phyloP scores from a whole-genome alignment of 1,284 basidiomycete species.

The Heterobasidion occidentale region DNA sequence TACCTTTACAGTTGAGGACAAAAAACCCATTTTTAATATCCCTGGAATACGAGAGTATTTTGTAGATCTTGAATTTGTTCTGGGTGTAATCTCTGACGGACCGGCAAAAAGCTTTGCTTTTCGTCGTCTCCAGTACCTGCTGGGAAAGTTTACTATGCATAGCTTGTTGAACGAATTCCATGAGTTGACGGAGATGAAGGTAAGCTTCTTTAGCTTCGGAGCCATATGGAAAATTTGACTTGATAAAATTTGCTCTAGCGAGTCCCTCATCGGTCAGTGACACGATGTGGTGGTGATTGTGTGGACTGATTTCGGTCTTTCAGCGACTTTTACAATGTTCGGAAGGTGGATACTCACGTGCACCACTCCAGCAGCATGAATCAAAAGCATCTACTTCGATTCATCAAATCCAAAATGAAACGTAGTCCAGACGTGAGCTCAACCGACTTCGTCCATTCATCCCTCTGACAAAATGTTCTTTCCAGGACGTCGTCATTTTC shows the following conservation, averaged over 20 bases:
- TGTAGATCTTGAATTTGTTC: conserved; percentile 88
- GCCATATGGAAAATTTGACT: background rate
- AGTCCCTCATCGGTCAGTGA: conserved; percentile 61
- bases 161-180: conserved; percentile 90
- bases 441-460: background rate
- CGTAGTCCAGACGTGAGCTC: conserved; percentile 55
- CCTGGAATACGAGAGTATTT: conserved; percentile 94
- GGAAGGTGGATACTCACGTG: conserved; percentile 98
- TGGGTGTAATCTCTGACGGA: conserved; percentile 84
- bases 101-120: conserved; percentile 97
- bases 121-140: conserved; percentile 85
- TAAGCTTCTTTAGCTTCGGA: conserved; percentile 18
- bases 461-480: background rate
- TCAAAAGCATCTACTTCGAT: conserved; percentile 98
- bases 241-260: conserved; percentile 30
- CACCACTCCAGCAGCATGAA: conserved; percentile 99
- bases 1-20: conserved; percentile 19
- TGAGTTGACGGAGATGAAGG: conserved; percentile 96
- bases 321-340: conserved; percentile 97
- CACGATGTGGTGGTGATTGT: background rate
- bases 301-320: background rate
- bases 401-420: conserved; percentile 98
- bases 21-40: conserved; percentile 67
- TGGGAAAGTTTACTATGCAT: conserved; percentile 97
- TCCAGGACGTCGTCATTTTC: conserved; percentile 91